Evolutionary conservation across 140 eudicot species (phyloP).

Genomic region (Senecio squalidus): DNA sequence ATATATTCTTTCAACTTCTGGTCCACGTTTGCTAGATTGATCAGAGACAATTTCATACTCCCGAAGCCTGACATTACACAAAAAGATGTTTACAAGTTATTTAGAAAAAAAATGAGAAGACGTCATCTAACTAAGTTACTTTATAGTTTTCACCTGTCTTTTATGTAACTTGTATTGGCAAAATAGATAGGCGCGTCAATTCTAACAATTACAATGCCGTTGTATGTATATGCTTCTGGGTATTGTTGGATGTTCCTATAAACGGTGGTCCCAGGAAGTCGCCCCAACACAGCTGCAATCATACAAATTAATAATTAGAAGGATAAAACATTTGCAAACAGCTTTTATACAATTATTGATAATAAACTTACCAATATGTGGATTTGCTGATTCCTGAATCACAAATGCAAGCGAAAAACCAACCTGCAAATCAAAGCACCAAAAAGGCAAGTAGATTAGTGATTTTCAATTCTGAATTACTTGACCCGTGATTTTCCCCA

Average conservation of each 20-base stretch:
- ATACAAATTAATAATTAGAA: neutral
- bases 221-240: conserved; percentile 83
- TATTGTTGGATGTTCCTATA: conserved; percentile 80
- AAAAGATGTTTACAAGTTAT: neutral
- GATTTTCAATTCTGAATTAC: neutral
- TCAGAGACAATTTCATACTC: conserved; percentile 64
- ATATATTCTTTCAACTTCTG: conserved; percentile 72
- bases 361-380: conserved; percentile 67
- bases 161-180: conserved; percentile 86
- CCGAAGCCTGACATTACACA: conserved; percentile 51
- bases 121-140: neutral
- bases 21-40: conserved; percentile 55
- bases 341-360: neutral
- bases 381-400: conserved; percentile 93
- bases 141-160: conserved; percentile 60
- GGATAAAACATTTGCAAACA: neutral
- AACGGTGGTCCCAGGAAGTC: conserved; percentile 88
- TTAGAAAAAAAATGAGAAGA: neutral
- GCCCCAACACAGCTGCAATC: conserved; percentile 76
- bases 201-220: conserved; percentile 81
- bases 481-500: neutral
- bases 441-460: conserved; percentile 5
- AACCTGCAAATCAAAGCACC: conserved; percentile 41
- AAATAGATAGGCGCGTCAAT: conserved; percentile 91
- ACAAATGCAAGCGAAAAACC: conserved; percentile 92